phyloP scores from a whole-genome alignment of 139 green algal genomes.

The Chlorella ohadii region DNA sequence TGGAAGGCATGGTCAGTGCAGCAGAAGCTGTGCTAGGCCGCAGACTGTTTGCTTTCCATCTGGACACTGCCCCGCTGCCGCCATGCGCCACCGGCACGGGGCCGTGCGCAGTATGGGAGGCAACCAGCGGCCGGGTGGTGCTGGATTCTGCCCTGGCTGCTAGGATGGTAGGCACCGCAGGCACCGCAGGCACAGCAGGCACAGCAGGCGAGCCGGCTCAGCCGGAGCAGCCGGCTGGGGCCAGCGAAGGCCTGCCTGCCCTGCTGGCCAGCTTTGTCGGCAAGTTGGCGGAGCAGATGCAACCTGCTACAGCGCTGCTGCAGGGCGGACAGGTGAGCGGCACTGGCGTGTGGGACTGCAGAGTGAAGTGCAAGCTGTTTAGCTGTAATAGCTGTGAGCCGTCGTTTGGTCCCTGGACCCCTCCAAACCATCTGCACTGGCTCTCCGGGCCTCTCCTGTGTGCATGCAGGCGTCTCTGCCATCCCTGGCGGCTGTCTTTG shows the following conservation, averaged over 20 bases:
- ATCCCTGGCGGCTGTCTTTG: neutral
- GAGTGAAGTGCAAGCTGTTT: no score
- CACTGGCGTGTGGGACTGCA: no score
- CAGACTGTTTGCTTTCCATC: conserved; percentile 37
- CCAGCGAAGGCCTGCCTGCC: neutral
- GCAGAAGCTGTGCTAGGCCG: neutral
- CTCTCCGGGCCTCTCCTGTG: neutral
- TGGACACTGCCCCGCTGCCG: conserved; percentile 1
- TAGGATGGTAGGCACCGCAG: neutral
- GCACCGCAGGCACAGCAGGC: neutral
- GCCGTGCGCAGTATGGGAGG: conserved; percentile 50
- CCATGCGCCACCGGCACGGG: neutral
- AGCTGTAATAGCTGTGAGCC: no score
- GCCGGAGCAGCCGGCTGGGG: neutral
- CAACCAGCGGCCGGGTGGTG: conserved; percentile 34
- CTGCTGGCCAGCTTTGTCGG: conserved; percentile 12
- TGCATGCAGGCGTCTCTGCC: neutral
- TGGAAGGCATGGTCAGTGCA: conserved; percentile 24
- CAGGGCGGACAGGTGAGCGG: neutral
- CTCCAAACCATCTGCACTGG: no score
- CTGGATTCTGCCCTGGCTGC: conserved; percentile 20
- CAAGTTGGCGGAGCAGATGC: neutral
- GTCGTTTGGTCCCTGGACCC: no score
- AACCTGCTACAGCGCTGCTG: neutral
- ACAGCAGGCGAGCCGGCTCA: neutral